Base-by-base conservation (phyloP, 768 basidiomycete species). In the Collybia mongolica region DNA sequence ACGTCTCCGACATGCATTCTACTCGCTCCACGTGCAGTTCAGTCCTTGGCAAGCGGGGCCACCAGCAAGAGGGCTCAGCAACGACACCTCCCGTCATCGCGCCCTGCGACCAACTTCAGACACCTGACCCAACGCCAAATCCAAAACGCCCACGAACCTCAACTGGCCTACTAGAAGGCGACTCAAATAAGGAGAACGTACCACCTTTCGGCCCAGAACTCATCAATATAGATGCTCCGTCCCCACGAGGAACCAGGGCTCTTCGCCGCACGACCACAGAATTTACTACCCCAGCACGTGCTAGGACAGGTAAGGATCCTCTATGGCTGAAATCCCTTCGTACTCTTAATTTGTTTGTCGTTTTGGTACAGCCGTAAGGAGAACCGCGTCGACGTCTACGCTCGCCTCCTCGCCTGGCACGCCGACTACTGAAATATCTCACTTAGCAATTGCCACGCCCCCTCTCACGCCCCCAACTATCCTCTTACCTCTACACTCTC, bases 181-280 rank as follows among this genome's bases (percentile, higher is more conserved):
- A 83, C 44, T 71, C 74, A 19, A 90, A 90, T 66, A 90, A 90
- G 71, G 88, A 90, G 65, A 90, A 90, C 57, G 75, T 89, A 15
- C 84, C 87, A n/a, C 88, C 88, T 1, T 75, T 78, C 55, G 66
- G 65, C 40, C 54, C 60, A 26, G 72, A 78, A 40, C 53, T 63
- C 11, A 51, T 76, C 55, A 72, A 63, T 38, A 59, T 54, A 20
- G 62, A 70, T 23, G 46, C 62, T 6, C 65, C 72, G 19, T 70
- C 77, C 15, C 59, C 65, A 4, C 71, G 80, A 51, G 65, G 71
- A 15, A 59, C 73, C 22, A 69, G 75, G 49, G 60, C 71, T 6
- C 63, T 75, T 23, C 65, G 73, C 43, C 72, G 72, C 38, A 66
- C 62, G 19, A 57, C 63, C n/a, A 69, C 72, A 14, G 71, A 76